Evolutionary conservation across 495 filamentous ascomycete genomes (phyloP).

Genomic region (Daldinia caldariorum): DNA sequence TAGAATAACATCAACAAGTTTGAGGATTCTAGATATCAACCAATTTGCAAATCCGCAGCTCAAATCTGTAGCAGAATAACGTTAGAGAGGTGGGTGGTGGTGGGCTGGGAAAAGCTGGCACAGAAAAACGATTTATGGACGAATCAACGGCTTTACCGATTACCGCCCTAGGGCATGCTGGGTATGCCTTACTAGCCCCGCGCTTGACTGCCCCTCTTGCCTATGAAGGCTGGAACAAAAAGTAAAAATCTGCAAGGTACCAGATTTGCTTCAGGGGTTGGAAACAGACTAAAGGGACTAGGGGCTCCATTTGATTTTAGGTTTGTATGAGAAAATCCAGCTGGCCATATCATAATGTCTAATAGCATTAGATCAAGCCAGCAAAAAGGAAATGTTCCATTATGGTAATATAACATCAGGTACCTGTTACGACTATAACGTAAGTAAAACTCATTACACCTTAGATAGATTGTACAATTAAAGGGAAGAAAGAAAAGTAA

Average conservation of each 20-base stretch:
- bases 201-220: slow-evolving; percentile 25
- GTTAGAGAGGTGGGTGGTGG: too few species aligned
- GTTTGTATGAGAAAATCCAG: slow-evolving; percentile 3
- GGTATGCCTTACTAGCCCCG: slow-evolving; percentile 34
- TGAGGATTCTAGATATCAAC: too few species aligned
- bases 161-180: slow-evolving; percentile 32
- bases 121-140: slow-evolving; percentile 11
- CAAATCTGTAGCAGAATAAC: not conserved
- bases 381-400: not conserved
- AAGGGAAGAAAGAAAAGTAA: not conserved
- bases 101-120: not conserved
- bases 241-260: slow-evolving; percentile 52
- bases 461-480: not conserved
- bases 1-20: too few species aligned
- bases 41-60: not conserved
- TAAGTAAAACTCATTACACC: not conserved
- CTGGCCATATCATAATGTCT: slow-evolving; percentile 1
- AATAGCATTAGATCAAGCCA: not conserved
- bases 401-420: not conserved
- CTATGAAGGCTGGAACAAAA: slow-evolving; percentile 19
- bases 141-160: slow-evolving; percentile 32
- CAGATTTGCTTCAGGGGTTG: slow-evolving; percentile 49
- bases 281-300: slow-evolving; percentile 48
- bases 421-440: not conserved
- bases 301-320: slow-evolving; percentile 33